Evolutionary conservation across 2,329 filamentous ascomycete genomes (phyloP).

Genomic region (Cordyceps pruinosa): DNA sequence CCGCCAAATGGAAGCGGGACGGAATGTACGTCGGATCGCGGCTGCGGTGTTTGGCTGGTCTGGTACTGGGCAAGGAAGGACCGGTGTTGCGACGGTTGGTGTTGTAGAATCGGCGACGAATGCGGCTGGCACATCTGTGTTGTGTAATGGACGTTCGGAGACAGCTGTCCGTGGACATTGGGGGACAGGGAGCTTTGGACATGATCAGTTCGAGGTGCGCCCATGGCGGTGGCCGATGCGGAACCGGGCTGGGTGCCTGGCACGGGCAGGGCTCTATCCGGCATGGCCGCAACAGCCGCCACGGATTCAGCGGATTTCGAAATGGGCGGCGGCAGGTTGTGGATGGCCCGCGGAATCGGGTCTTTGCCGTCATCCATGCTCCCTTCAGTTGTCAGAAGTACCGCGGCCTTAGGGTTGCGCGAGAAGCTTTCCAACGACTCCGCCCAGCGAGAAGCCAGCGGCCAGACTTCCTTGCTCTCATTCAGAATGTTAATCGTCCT

Average conservation of each 20-base stretch:
- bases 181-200: not conserved
- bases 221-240: slow-evolving; percentile 14
- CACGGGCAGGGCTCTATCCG: slow-evolving; percentile 15
- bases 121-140: not conserved
- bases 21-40: slow-evolving; percentile 15
- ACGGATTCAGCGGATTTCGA: slow-evolving; percentile 11
- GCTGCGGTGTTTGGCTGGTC: not conserved
- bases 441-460: slow-evolving; percentile 46
- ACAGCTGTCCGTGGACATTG: not conserved
- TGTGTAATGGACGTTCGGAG: not conserved
- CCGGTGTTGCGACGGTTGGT: slow-evolving; percentile 12
- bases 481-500: slow-evolving; percentile 38
- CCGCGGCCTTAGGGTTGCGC: slow-evolving; percentile 35
- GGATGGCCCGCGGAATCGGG: slow-evolving; percentile 22
- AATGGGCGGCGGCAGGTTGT: slow-evolving; percentile 11
- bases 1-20: slow-evolving; percentile 13
- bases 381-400: slow-evolving; percentile 33
- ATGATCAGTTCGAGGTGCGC: not conserved
- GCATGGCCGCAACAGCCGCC: slow-evolving; percentile 13
- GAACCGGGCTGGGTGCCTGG: slow-evolving; percentile 20
- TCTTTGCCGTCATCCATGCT: slow-evolving; percentile 45
- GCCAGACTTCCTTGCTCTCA: slow-evolving; percentile 45
- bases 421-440: slow-evolving; percentile 42
- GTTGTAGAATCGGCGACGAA: not conserved
- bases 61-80: slow-evolving; percentile 14